Evolutionary conservation across 148 eudicot species (phyloP), one percentile per base, ranked within the genome.

Genomic region (Euryodendron excelsum): DNA sequence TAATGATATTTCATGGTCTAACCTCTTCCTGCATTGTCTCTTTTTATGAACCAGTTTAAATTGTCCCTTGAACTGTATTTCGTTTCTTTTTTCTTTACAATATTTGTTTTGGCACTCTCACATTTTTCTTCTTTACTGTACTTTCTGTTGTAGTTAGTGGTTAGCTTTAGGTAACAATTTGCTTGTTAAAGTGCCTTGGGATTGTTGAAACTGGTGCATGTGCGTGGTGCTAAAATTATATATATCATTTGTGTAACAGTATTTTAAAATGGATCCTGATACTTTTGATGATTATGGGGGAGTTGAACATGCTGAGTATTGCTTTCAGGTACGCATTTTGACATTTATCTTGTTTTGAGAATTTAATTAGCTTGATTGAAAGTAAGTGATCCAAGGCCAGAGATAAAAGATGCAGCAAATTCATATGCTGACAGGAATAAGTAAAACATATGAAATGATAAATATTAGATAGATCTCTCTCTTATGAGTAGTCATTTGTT

Each of bases 231-330:
- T 63, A 62, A 1, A 13, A 27, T 28, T 13, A 17, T 52, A 53
- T 72, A 10, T 23, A 34, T 73, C 28, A 33, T 56, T 73, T 64
- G 72, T 81, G 33, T 81, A 75, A 82, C 89, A 91, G 94, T 91
- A 91, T 79, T 91, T 86, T 84, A 87, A 91, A 73, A 91, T 91
- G 94, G 92, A 91, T 83, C 85, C 84, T 63, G 87, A 87, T 73
- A 89, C 84, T 79, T 91, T 81, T 86, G 92, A 89, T 59, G 78
- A 78, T 23, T 87, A 82, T 82, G 94, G 94, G 58, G 94, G 94
- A n/a, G 79, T 91, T 55, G 85, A 85, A 31, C 94, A 91, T 85
- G 92, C 89, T 66, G 87, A 84, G 78, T 91, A 91, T 79, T 91
- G 94, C 88, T 91, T 91, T 78, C 87, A 91, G 92, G 94, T 91